These are phyloP conservation scores for Takakia lepidozioides DNA, from an alignment of 225 moss, liverwort and hornwort genomes.

Conservation along the genomic window DNA sequence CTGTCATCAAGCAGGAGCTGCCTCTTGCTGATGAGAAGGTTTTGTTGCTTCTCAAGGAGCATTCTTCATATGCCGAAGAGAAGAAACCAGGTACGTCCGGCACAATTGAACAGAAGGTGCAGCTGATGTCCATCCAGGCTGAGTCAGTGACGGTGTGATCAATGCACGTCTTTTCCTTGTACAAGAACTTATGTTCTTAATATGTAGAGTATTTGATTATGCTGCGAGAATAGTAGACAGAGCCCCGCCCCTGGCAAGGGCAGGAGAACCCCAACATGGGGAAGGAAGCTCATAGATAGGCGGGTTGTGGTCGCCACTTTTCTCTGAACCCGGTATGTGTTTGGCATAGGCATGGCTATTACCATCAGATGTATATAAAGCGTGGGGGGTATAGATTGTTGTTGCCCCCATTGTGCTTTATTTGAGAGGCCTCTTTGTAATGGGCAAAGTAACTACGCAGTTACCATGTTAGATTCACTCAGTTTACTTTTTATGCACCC, in stretches of 20 bases:
- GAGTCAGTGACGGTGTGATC: conserved; percentile 9
- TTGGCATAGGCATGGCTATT: not conserved
- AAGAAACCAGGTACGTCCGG: conserved; percentile 7
- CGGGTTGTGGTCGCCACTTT: conserved; percentile 1
- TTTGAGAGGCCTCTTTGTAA: conserved; percentile 2
- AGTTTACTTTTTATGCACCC: too few species aligned
- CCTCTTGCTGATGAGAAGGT: conserved; percentile 24
- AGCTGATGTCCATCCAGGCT: conserved; percentile 8
- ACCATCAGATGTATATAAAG: conserved; percentile 5
- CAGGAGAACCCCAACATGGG: not conserved
- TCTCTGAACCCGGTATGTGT: conserved; percentile 10
- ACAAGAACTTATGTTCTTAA: not conserved
- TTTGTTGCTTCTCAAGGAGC: conserved; percentile 20
- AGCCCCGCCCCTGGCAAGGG: conserved; percentile 1
- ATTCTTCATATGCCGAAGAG: conserved; percentile 10
- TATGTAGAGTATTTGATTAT: not conserved
- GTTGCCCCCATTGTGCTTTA: conserved; percentile 7
- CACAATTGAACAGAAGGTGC: conserved; percentile 13
- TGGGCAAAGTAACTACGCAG: too few species aligned
- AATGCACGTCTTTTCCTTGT: not conserved
- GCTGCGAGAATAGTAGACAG: not conserved
- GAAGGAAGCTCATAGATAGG: not conserved
- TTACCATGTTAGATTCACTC: too few species aligned
- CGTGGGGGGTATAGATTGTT: conserved; percentile 2
- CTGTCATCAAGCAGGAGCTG: conserved; percentile 9